Evolutionary conservation across 768 basidiomycete genomes (phyloP).

Genomic region (Leucogyrophana mollusca): DNA sequence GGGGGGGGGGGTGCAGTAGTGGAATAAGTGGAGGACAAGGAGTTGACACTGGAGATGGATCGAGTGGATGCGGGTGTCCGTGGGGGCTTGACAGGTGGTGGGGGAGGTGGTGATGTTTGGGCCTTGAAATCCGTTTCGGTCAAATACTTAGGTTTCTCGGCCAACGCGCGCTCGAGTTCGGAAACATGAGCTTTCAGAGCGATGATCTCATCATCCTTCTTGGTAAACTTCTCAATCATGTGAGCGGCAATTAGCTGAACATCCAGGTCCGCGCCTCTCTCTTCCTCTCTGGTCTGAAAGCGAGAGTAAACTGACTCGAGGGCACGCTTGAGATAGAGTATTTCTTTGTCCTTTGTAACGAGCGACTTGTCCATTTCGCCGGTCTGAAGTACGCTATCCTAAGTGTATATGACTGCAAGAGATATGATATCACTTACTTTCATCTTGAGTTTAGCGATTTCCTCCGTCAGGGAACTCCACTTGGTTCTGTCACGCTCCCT

Average conservation of each 20-base stretch:
- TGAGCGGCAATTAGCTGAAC: conserved; percentile 67
- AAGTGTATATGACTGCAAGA: not conserved
- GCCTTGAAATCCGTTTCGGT: conserved; percentile 74
- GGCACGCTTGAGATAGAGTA: conserved; percentile 77
- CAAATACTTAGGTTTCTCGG: conserved; percentile 46
- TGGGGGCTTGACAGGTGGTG: conserved; percentile 37
- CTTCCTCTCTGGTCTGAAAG: conserved; percentile 56
- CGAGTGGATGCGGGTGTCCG: not conserved
- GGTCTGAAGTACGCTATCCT: conserved; percentile 36
- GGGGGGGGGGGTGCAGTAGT: conserved; percentile 26
- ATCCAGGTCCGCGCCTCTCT: conserved; percentile 53
- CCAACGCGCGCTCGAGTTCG: conserved; percentile 49
- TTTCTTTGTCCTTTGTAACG: conserved; percentile 66
- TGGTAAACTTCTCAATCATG: conserved; percentile 64
- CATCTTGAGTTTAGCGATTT: conserved; percentile 67
- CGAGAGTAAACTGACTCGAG: conserved; percentile 84
- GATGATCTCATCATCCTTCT: conserved; percentile 66
- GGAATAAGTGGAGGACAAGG: conserved; percentile 1
- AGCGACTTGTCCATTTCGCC: conserved; percentile 48
- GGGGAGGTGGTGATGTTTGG: conserved; percentile 62
- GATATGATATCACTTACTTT: conserved; percentile 46
- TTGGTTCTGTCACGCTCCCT: conserved; percentile 75
- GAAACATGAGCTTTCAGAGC: conserved; percentile 49
- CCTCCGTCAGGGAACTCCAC: conserved; percentile 70
- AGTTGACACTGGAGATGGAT: conserved; percentile 9